A percentile compares a stretch with the other conserved stretches of the same genome.
These are phyloP conservation scores for Kwoniella heveanensis DNA, from an alignment of 768 basidiomycete genomes.

Conservation along the genomic window DNA sequence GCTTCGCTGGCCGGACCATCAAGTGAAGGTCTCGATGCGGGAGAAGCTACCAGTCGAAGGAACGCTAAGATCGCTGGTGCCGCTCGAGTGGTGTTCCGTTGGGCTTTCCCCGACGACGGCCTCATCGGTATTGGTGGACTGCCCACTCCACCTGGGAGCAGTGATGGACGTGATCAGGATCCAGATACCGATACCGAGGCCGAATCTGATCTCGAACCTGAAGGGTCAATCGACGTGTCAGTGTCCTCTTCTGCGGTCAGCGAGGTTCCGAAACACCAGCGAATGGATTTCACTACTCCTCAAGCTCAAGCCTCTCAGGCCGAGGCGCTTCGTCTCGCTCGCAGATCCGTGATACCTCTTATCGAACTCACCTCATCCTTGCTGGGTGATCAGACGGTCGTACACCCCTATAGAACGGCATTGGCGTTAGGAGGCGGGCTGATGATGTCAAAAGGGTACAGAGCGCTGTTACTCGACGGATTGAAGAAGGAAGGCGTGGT, in stretches of 20 bases:
- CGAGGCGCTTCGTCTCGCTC: slow-evolving; percentile 36
- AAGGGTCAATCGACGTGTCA: neutral
- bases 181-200: neutral
- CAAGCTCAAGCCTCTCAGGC: slow-evolving; percentile 5
- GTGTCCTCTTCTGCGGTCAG: neutral
- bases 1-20: slow-evolving; percentile 27
- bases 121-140: neutral
- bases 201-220: neutral
- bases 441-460: slow-evolving; percentile 42
- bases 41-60: slow-evolving; percentile 37
- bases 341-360: slow-evolving; percentile 33
- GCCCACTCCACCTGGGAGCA: slow-evolving; percentile 19
- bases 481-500: slow-evolving; percentile 31
- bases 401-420: slow-evolving; percentile 30
- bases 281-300: neutral
- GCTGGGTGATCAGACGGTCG: slow-evolving; percentile 26
- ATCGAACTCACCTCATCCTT: slow-evolving; percentile 41
- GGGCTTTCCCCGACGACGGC: slow-evolving; percentile 41
- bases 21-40: slow-evolving; percentile 17
- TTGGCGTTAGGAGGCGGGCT: slow-evolving; percentile 52
- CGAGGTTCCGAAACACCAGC: neutral
- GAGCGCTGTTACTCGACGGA: slow-evolving; percentile 31
- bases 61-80: slow-evolving; percentile 49
- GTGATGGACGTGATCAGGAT: slow-evolving; percentile 2
- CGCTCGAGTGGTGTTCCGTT: slow-evolving; percentile 42